Conservation (phyloP, 306 rosid species). For the Rosa multiflora region DNA sequence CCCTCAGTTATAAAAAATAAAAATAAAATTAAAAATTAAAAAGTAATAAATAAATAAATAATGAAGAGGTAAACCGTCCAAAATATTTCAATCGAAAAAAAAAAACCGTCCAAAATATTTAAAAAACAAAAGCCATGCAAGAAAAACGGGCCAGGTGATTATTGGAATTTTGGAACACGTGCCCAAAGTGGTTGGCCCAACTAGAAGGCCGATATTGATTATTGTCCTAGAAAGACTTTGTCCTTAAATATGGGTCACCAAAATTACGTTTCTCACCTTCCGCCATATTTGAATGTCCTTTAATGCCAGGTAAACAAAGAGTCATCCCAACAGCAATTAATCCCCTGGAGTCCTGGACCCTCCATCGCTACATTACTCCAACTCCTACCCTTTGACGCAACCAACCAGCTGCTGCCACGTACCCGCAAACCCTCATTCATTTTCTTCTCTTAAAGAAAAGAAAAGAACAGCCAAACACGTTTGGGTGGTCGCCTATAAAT, state of each 20-base stretch:
- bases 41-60: too few relatives aligned
- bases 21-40: too few relatives aligned
- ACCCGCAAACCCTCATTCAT: not conserved
- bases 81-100: not conserved
- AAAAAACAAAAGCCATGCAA: too few relatives aligned
- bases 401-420: not conserved
- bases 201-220: not conserved
- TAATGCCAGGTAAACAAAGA: not conserved
- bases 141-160: too few relatives aligned
- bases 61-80: not conserved
- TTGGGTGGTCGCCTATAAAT: conserved; percentile 8
- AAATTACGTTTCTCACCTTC: conserved; percentile 25
- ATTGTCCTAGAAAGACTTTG: not conserved
- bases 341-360: not conserved
- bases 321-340: not conserved
- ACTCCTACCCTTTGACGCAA: not conserved
- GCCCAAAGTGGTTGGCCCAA: not conserved
- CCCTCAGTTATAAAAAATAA: too few relatives aligned
- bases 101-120: not conserved
- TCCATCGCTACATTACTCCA: not conserved
- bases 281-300: conserved; percentile 22
- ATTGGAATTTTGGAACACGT: not conserved
- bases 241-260: not conserved
- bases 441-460: not conserved
- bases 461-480: not conserved